Conservation (phyloP, 2,329 filamentous ascomycete species). For the Paraconiothyrium brasiliense region DNA sequence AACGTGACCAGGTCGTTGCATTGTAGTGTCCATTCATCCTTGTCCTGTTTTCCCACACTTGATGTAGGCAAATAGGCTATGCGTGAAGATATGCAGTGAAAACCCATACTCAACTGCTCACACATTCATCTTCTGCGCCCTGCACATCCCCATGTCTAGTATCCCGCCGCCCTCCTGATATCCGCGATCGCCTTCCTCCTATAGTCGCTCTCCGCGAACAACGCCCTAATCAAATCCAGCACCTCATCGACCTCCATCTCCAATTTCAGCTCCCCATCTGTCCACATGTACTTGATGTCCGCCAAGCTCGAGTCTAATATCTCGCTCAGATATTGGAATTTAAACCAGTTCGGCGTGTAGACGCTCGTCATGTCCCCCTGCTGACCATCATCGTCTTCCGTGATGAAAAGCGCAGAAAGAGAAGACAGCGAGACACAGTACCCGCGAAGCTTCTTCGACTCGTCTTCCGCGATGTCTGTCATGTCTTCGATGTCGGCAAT, state of each 20-base stretch:
- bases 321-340: slow-evolving; percentile 71
- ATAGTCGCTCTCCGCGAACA: slow-evolving; percentile 71
- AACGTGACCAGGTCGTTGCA: no score
- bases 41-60: no score
- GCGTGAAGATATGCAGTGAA: no score
- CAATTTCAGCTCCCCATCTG: slow-evolving; percentile 69
- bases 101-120: background rate
- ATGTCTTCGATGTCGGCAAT: slow-evolving; percentile 70
- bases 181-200: slow-evolving; percentile 66
- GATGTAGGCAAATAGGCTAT: no score
- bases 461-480: slow-evolving; percentile 70
- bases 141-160: no score
- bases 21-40: no score
- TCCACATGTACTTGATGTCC: slow-evolving; percentile 73
- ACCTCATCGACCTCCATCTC: slow-evolving; percentile 71
- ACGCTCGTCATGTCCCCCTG: slow-evolving; percentile 66
- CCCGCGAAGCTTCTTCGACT: slow-evolving; percentile 66
- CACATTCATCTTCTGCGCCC: no score
- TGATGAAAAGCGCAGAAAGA: slow-evolving; percentile 66
- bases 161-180: slow-evolving; percentile 52
- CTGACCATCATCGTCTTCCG: slow-evolving; percentile 51
- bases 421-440: slow-evolving; percentile 66
- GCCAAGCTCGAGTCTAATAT: slow-evolving; percentile 70
- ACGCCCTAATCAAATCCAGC: slow-evolving; percentile 68
- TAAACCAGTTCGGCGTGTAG: slow-evolving; percentile 71